Base-by-base conservation (phyloP, 148 eudicot species). In the Fagopyrum homotropicum region DNA sequence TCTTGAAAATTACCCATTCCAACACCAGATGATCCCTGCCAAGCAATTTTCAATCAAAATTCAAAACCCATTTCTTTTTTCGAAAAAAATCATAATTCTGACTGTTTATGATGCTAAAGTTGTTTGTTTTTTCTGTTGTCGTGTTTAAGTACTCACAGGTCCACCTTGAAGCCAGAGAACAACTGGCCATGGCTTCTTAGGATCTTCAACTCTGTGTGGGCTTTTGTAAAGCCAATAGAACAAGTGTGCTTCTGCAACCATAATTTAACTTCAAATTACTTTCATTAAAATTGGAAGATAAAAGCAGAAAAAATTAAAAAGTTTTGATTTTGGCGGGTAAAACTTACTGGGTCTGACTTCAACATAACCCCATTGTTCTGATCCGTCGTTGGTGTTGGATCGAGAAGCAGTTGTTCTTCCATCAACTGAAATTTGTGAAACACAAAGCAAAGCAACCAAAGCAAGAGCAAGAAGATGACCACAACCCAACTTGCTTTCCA, bases 131-230 rank as follows among this genome's bases (percentile, higher is more conserved):
- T 35, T 35, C 40, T 35, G 40, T 35, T 35, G 40, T 35, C 1
- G 40, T 35, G 40, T 35, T 35, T 35, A 35, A 35, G 40, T 35
- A 35, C 98, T 90, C 79, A 94, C 98, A 56, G 98, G 97, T 76
- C 98, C 98, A 76, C 98, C 98, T 82, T 94, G 97, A 1, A 94
- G 81, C 98, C 98, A 94, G 9, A 94, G 82, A 76, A 94, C 84
- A 9, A 86, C 84, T 49, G 98, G 98, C 96, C 97, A 94, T 22
- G 96, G 91, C 80, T 87, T 91, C 79, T 77, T 79, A 76, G 93
- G 89, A 83, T 87, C 81, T 52, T 90, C 84, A 44, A 86, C 83
- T 80, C 96, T 92, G 79, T 87, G 66, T 14, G 98, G 98, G 81
- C 98, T 94, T 78, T 63, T 91, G 77, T 90, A 94, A 26, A 86